Evolutionary conservation across 441 rosid species (phyloP).

Genomic region (Bocquillonia castaneifolia): DNA sequence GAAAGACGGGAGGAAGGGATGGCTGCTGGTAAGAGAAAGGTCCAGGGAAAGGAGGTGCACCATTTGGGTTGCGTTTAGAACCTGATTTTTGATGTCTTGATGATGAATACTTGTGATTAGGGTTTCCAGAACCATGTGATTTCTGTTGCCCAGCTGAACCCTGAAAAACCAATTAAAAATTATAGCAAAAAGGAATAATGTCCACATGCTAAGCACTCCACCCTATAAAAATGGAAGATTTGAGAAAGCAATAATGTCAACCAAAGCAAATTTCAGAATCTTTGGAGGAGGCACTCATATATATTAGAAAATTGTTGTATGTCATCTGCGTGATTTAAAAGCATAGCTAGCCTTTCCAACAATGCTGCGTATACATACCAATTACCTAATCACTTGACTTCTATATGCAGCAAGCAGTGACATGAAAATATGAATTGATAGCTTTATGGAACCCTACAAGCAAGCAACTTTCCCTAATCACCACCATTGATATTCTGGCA

Average conservation of each 20-base stretch:
- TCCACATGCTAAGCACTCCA: background rate
- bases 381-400: background rate
- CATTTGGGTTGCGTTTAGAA: slow-evolving; percentile 52
- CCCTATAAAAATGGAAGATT: background rate
- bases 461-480: background rate
- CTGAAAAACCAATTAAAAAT: slow-evolving; percentile 33
- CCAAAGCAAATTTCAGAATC: slow-evolving; percentile 1
- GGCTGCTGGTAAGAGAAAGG: slow-evolving; percentile 56
- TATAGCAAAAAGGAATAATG: slow-evolving; percentile 9
- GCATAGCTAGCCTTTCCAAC: background rate
- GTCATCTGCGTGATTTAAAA: background rate
- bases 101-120: slow-evolving; percentile 50
- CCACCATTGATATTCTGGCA: background rate
- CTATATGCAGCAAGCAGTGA: background rate
- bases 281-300: background rate
- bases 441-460: slow-evolving; percentile 1
- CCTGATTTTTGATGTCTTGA: slow-evolving; percentile 59
- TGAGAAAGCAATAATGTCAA: background rate
- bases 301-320: background rate
- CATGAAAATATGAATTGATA: background rate
- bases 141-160: slow-evolving; percentile 49
- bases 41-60: slow-evolving; percentile 49
- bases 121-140: slow-evolving; percentile 50
- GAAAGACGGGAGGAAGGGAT: slow-evolving; percentile 45
- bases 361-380: background rate